Base-by-base conservation (phyloP, 1,139 yeast species). In the Geotrichum klebahnii region DNA sequence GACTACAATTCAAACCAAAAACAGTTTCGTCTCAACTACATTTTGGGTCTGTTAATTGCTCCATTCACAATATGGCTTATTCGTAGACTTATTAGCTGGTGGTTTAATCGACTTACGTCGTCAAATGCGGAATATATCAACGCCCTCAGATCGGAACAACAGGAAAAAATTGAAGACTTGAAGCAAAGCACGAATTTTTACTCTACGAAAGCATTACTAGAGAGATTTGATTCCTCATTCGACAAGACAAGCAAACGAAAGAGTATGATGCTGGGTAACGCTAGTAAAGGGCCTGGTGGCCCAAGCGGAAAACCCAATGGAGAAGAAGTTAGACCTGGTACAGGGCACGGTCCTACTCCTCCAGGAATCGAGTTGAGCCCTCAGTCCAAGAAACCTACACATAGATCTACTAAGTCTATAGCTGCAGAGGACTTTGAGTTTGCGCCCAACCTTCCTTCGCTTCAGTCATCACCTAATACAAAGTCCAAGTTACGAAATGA, bases 161-260 rank as follows among this genome's bases (percentile, higher is more conserved):
- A 73, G 53, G 72, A 71, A 28, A 83, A 84, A 66, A 76, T 90
- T 45, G 83, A 81, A 17, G 89, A 84, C 53, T 73, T 90, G 67
- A 90, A 90, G 67, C 79, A 80, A 53, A 75, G 79, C 59, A 86
- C 96, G 20, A 85, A 86, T 59, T 92, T 81, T 66, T 79, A 84
- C 59, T 77, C 83, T 19, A 87, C 97, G 0, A 81, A 80, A 64
- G 81, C 85, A 14, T 72, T 90, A 51, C 70, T 92, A 46, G 78
- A 75, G 50, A 75, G 89, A 59, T 89, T 80, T 60, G 81, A 63
- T 19, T 53, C 55, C 2, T 45, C 49, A 2, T 48, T 36, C 37
- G 36, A 37, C 38, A 43, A 29, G 42, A 34, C 35, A 42, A 44
- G 22, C 6, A 38, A 26, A 29, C 45, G 36, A 35, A 39, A 31